Evolutionary conservation across 2,329 filamentous ascomycete species (phyloP), one percentile per base, ranked within the genome.

Genomic region (Trichoderma citrinoviride): DNA sequence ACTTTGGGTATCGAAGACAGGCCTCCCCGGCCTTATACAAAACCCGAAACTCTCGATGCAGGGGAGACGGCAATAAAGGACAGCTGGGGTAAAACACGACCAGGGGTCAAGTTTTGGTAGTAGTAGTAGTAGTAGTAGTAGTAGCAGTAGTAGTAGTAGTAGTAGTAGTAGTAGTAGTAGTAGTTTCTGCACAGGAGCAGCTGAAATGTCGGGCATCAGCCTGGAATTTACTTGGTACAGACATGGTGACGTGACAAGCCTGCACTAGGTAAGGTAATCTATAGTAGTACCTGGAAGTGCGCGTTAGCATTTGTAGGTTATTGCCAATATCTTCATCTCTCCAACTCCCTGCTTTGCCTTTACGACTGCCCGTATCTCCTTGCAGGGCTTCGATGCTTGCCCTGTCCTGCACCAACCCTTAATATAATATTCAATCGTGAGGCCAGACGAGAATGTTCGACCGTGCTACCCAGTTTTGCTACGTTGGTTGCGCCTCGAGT

Each of bases 61-160:
- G 47, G 49, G 46, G 40, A 53, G 33, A 5, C 8, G 44, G 46
- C 40, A 54, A 54, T 33, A 54, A 37, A 14, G 10, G 49, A 23
- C 19, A 44, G 58, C 49, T 62, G 58, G 49, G 58, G 58, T 62
- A 62, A 62, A 54, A 62, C 58, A 52, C 27, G 23, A 44, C 58
- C 47, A 33, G 47, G 33, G 58, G 29, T 52, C 57, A 52, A 4
- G 12, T 17, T 14, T 50, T 21, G 14, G 23, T n/a, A 29, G 29
- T 10, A 49, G 33, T 37, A 12, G 15, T 27, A 23, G 21, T 29
- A 40, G 25, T 53, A 41, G 33, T 37, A 12, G 15, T 27, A 23
- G 21, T 29, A 40, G 25, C 44, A 41, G 23, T n/a, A 29, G 29
- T 10, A 49, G 33, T 37, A 12, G 15, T 27, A 23, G 21, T 29